Evolutionary conservation across 495 filamentous ascomycete genomes (phyloP), one percentile per base, ranked within the genome.

Genomic region (Neurospora sp.): DNA sequence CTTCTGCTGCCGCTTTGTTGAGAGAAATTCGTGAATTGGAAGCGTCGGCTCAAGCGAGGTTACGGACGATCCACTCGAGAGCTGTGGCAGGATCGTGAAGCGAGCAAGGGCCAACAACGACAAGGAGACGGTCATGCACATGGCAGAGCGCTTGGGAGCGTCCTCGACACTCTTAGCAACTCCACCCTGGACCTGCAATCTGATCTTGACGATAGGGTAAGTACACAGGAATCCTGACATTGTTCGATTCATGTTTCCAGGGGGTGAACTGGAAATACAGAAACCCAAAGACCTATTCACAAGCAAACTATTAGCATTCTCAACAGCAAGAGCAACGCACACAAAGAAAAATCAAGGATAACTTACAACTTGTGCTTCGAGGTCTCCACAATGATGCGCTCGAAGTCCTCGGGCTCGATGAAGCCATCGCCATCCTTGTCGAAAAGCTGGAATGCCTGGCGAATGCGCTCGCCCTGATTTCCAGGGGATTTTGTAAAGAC

Each of bases 331-430:
- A 79, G 97, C 93, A 62, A 98, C 85, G 54, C 93, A 93, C 46
- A 96, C 95, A 78, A 99, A 99, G 82, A 98, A 95, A 86, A 98
- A 98, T 96, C 90, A n/a, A 99, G 87, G n/a, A 99, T 91, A 40
- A 96, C 96, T 16, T 93, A 97, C 71, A 96, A 92, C 78, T 91
- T 92, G 71, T 99, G 82, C 77, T 86, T 89, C n/a, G 94, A 90
- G 2, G 94, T 98, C 82, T 97, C 92, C 40, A 92, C 83, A 77
- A 99, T 97, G 82, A 98, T 98, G 80, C 92, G 90, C 84, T 96
- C 93, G 83, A 98, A 99, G 74, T 99, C 92, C 77, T 96, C 92
- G 1, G 95, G 93, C 79, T 96, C 92, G 75, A 99, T 98, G 82
- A 92, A 98, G n/a, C 96, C 96, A 81, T 97, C 94, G n/a, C 88